These are phyloP conservation scores for Candolleomyces efflorescens DNA, from an alignment of 768 basidiomycete species.

Conservation along the genomic window DNA sequence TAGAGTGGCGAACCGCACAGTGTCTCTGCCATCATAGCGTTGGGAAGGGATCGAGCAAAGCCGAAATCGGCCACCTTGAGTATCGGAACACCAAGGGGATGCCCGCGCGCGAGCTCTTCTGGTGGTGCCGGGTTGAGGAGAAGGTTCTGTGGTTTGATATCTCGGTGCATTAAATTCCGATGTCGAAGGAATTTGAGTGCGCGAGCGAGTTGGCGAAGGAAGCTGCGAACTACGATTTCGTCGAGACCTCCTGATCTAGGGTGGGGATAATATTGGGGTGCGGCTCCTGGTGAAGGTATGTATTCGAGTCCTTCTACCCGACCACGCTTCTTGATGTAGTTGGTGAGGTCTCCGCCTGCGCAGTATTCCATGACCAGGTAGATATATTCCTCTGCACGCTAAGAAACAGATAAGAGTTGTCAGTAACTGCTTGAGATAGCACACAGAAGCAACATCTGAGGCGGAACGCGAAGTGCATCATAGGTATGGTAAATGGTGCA, in stretches of 20 bases:
- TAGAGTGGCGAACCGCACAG: conserved; percentile 98
- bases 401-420: not conserved
- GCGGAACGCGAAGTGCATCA: too few species aligned
- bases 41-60: conserved; percentile 89
- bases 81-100: conserved; percentile 89
- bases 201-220: conserved; percentile 87
- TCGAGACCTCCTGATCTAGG: conserved; percentile 87
- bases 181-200: conserved; percentile 91
- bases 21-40: conserved; percentile 94
- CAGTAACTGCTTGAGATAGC: not conserved
- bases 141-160: conserved; percentile 98
- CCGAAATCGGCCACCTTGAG: conserved; percentile 99
- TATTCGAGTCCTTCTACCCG: conserved; percentile 88
- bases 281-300: conserved; percentile 59
- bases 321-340: conserved; percentile 98
- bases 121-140: conserved; percentile 79
- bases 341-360: conserved; percentile 91
- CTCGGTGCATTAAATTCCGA: conserved; percentile 89
- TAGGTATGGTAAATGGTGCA: too few species aligned
- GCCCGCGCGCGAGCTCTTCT: conserved; percentile 79
- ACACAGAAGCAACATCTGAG: too few species aligned
- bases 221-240: conserved; percentile 87
- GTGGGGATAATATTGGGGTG: conserved; percentile 85
- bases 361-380: conserved; percentile 99
- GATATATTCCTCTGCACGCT: conserved; percentile 75